phyloP scores from a whole-genome alignment of 192 early-diverging fungal genomes.

The Radiomyces spectabilis region DNA sequence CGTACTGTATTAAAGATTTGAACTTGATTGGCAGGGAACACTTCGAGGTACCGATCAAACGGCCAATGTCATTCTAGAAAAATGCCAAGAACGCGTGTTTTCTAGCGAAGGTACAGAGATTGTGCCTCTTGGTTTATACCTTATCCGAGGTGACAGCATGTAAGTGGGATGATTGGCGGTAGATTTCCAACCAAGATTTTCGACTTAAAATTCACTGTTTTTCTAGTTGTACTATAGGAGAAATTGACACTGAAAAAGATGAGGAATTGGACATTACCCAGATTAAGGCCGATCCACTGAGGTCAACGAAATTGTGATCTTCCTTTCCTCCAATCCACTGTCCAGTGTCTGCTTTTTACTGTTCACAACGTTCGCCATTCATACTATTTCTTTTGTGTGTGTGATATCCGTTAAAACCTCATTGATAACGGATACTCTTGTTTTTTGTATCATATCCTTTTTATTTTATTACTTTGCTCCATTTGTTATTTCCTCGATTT shows the following conservation, averaged over 20 bases:
- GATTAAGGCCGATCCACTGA: constrained; percentile 23
- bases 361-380: no score
- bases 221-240: constrained; percentile 26
- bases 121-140: constrained; percentile 40
- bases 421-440: no score
- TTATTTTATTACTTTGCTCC: background rate
- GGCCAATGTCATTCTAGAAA: constrained; percentile 42
- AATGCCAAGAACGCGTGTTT: constrained; percentile 47
- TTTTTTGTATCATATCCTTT: background rate
- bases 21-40: constrained; percentile 32
- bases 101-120: constrained; percentile 39
- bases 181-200: background rate
- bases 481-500: background rate
- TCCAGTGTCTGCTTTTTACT: background rate
- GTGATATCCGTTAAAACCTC: no score
- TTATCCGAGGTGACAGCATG: constrained; percentile 51
- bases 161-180: constrained; percentile 15
- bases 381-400: no score
- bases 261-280: constrained; percentile 23
- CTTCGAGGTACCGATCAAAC: constrained; percentile 48
- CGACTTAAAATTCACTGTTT: background rate
- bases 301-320: background rate
- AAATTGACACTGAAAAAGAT: constrained; percentile 31
- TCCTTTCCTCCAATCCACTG: background rate
- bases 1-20: background rate